Conservation (phyloP, 257 asterid genomes). For the Solanum tarijense region DNA sequence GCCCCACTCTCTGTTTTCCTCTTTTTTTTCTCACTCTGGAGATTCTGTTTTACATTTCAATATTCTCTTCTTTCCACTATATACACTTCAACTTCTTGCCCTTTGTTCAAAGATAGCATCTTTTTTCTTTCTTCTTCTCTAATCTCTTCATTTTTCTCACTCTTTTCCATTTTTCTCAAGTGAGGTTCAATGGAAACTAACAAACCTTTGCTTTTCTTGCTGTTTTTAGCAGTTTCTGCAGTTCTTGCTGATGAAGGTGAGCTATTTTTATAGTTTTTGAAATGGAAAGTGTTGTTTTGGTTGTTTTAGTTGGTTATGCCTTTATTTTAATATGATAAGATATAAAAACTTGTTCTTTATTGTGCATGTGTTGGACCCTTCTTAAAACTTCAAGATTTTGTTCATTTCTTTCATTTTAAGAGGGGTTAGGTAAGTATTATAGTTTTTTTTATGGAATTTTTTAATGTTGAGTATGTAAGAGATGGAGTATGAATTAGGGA, state of each 20-base stretch:
- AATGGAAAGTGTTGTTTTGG: not conserved
- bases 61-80: not conserved
- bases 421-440: not conserved
- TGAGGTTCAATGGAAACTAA: not conserved
- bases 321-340: not conserved
- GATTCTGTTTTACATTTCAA: not conserved
- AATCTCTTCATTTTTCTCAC: not conserved
- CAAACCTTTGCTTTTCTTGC: conserved; percentile 26
- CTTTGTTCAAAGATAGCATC: not conserved
- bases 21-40: not conserved
- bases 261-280: not conserved
- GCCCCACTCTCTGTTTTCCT: conserved; percentile 6
- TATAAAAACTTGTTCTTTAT: not conserved
- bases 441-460: not conserved
- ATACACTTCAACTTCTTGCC: not conserved
- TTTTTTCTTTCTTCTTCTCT: not conserved
- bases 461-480: not conserved
- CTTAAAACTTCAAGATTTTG: not conserved
- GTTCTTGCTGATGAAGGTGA: conserved; percentile 78
- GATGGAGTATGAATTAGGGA: not conserved
- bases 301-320: not conserved
- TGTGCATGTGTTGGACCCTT: not conserved
- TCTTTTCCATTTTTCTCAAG: not conserved
- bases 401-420: not conserved
- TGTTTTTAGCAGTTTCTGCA: conserved; percentile 45